Percentiles rank a stretch among this genome's conserved stretches.
Conservation (phyloP, 352 stramenopile species). For the Pythium aristosporum region DNA sequence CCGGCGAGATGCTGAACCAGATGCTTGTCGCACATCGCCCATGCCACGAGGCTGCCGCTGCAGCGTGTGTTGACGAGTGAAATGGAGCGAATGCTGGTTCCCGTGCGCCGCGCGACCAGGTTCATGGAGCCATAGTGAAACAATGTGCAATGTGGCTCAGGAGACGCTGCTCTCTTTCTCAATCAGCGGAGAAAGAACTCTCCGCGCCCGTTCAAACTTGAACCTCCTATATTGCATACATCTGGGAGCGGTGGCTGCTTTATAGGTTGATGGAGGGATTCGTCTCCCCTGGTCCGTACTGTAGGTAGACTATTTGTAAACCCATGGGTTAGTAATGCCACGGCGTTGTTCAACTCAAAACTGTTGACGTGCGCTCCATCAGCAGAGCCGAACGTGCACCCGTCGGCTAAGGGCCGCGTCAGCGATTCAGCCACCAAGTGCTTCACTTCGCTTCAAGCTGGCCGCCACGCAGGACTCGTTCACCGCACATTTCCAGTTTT, state of each 20-base stretch:
- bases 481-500: not conserved
- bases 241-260: not conserved
- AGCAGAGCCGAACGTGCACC: slow-evolving; percentile 24
- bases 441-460: slow-evolving; percentile 28
- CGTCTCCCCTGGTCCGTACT: not conserved
- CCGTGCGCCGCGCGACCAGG: too few species aligned
- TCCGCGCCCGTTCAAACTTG: not conserved
- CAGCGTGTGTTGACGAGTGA: too few species aligned
- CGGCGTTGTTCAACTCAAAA: slow-evolving; percentile 23
- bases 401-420: slow-evolving; percentile 13
- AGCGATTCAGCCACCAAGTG: slow-evolving; percentile 20
- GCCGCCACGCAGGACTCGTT: not conserved
- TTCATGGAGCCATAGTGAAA: too few species aligned
- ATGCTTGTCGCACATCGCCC: too few species aligned
- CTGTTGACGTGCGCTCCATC: slow-evolving; percentile 27
- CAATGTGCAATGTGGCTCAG: too few species aligned
- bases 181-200: not conserved
- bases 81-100: too few species aligned
- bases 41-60: too few species aligned
- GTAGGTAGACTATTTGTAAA: not conserved
- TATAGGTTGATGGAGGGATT: not conserved
- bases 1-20: too few species aligned
- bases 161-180: too few species aligned
- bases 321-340: slow-evolving; percentile 8
- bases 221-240: slow-evolving; percentile 4